Conservation (phyloP, 257 asterid genomes). For the Fraxinus cuspidata region DNA sequence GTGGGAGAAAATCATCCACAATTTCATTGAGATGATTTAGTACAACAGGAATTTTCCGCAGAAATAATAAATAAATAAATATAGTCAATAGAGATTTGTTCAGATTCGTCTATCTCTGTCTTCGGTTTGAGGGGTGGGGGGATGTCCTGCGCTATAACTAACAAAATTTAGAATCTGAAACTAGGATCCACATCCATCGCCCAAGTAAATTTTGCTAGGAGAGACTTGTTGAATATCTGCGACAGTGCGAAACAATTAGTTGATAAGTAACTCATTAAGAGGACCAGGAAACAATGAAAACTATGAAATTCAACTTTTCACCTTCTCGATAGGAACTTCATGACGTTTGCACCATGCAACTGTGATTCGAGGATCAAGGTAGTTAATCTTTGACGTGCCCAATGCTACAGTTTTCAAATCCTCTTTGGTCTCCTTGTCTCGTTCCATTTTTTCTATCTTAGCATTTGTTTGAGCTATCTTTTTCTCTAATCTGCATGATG, state of each 20-base stretch:
- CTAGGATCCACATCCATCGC: constrained; percentile 94
- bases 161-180: constrained; percentile 67
- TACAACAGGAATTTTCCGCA: constrained; percentile 34
- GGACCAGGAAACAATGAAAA: not conserved
- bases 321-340: constrained; percentile 99
- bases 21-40: constrained; percentile 37
- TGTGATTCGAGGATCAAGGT: constrained; percentile 94
- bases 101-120: constrained; percentile 14
- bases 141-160: constrained; percentile 24
- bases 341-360: constrained; percentile 99
- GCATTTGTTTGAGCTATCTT: constrained; percentile 69
- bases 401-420: constrained; percentile 85
- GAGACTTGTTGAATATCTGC: constrained; percentile 96
- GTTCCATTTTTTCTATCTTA: constrained; percentile 80
- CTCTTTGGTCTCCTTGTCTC: constrained; percentile 78
- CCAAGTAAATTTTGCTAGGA: constrained; percentile 89
- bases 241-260: constrained; percentile 6
- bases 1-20: constrained; percentile 31
- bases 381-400: constrained; percentile 97
- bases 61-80: constrained; percentile 29
- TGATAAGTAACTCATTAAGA: not conserved
- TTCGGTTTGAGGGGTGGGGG: constrained; percentile 9
- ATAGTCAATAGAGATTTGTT: constrained; percentile 21
- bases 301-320: constrained; percentile 11
- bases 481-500: constrained; percentile 66